Conservation (phyloP, 2,329 filamentous ascomycete genomes). For the Aspergillus sojae region DNA sequence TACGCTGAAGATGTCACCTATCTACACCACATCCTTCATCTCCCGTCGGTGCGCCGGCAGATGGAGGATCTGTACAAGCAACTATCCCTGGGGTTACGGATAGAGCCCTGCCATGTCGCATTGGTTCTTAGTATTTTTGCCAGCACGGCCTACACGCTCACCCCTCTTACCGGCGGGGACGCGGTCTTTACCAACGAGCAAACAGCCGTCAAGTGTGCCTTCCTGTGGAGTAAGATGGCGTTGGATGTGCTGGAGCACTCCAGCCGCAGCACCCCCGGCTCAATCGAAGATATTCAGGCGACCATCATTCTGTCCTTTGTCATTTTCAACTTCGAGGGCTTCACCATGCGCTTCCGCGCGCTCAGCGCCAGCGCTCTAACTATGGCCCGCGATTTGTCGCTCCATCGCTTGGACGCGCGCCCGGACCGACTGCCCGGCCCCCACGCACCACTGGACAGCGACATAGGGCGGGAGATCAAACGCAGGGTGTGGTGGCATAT, state of each 20-base stretch:
- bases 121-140: conserved; percentile 10
- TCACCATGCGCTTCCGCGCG: not conserved
- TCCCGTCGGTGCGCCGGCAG: not conserved
- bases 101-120: not conserved
- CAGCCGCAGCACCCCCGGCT: not conserved
- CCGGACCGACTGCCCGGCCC: not conserved
- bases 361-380: not conserved
- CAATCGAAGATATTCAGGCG: not conserved
- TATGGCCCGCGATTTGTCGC: not conserved
- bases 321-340: conserved; percentile 1
- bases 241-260: conserved; percentile 3
- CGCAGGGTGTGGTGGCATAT: conserved; percentile 14
- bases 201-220: not conserved
- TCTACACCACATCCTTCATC: not conserved
- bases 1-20: not conserved
- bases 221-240: not conserved
- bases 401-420: not conserved
- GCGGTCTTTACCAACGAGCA: conserved; percentile 1
- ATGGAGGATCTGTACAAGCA: conserved; percentile 1
- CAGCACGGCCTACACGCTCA: conserved; percentile 3
- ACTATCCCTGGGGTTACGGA: not conserved
- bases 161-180: not conserved
- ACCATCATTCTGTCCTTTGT: conserved; percentile 1
- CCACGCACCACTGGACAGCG: too few species aligned
- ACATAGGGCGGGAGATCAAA: not conserved